Evolutionary conservation across 495 filamentous ascomycete genomes (phyloP).

Genomic region (Penicillium flavigenum): DNA sequence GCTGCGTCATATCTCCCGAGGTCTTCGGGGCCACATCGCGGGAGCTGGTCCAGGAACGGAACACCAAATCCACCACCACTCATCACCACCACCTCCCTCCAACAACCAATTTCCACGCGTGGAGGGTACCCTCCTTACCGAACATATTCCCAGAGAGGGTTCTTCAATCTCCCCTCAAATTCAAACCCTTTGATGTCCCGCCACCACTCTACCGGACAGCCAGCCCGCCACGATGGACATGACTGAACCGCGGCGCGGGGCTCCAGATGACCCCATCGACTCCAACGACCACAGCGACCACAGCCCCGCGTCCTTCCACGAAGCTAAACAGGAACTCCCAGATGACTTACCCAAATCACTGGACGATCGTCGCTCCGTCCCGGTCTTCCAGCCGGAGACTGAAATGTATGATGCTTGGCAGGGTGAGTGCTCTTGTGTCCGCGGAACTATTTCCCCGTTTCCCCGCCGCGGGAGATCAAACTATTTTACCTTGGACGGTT

Average conservation of each 20-base stretch:
- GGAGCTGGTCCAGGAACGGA: slow-evolving; percentile 12
- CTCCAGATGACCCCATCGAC: slow-evolving; percentile 33
- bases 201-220: slow-evolving; percentile 18
- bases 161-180: slow-evolving; percentile 2
- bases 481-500: background rate
- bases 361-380: slow-evolving; percentile 76
- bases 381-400: slow-evolving; percentile 64
- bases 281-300: slow-evolving; percentile 20
- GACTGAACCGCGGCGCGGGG: slow-evolving; percentile 39
- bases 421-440: slow-evolving; percentile 54
- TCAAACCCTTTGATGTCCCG: slow-evolving; percentile 23
- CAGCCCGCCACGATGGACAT: slow-evolving; percentile 41
- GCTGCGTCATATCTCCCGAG: slow-evolving; percentile 25
- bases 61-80: slow-evolving; percentile 16
- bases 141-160: slow-evolving; percentile 10
- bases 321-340: slow-evolving; percentile 58
- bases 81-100: slow-evolving; percentile 15
- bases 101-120: slow-evolving; percentile 16
- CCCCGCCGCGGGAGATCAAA: background rate
- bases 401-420: slow-evolving; percentile 99
- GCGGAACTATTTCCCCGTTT: slow-evolving; percentile 6
- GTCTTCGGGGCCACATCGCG: slow-evolving; percentile 19
- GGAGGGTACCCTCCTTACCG: slow-evolving; percentile 7
- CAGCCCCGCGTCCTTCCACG: slow-evolving; percentile 23
- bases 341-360: slow-evolving; percentile 86